A percentile compares a stretch with the other conserved stretches of the same genome.
Evolutionary conservation across 2,329 filamentous ascomycete genomes (phyloP).

Genomic region (Cryphonectria carpinicola): DNA sequence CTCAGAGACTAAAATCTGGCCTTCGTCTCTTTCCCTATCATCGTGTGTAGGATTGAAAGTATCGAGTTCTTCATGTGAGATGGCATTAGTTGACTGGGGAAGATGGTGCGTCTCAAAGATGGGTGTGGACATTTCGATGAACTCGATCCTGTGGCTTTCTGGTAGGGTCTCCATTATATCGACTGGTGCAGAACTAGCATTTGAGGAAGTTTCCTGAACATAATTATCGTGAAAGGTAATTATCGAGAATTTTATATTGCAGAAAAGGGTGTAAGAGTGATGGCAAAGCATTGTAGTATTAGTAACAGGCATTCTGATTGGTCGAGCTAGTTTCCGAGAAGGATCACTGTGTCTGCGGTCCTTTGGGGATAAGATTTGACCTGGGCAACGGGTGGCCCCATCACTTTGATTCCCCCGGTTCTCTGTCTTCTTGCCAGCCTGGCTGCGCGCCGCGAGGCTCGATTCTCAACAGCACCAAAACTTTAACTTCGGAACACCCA

Average conservation of each 20-base stretch:
- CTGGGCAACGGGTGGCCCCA: background rate
- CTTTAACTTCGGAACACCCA: background rate
- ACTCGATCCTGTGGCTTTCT: background rate
- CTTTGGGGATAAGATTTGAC: background rate
- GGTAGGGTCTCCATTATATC: background rate
- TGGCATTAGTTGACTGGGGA: background rate
- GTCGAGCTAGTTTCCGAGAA: background rate
- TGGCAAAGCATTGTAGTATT: background rate
- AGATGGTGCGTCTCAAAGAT: background rate
- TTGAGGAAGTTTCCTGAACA: background rate
- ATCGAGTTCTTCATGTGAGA: background rate
- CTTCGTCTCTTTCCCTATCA: background rate
- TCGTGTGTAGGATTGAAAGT: background rate
- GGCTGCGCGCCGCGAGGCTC: background rate
- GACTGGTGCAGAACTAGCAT: background rate
- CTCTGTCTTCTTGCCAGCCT: conserved; percentile 13
- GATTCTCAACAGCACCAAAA: background rate
- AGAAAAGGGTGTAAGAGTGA: background rate
- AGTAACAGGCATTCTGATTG: background rate
- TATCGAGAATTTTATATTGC: background rate
- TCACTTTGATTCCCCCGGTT: background rate
- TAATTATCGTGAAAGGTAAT: background rate
- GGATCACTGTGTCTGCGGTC: background rate
- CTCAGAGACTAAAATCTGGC: too few species aligned
- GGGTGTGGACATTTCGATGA: background rate